Percentiles rank a stretch among this genome's conserved stretches.
Conservation (phyloP, 768 basidiomycete species). For the Atractiella rhizophila region DNA sequence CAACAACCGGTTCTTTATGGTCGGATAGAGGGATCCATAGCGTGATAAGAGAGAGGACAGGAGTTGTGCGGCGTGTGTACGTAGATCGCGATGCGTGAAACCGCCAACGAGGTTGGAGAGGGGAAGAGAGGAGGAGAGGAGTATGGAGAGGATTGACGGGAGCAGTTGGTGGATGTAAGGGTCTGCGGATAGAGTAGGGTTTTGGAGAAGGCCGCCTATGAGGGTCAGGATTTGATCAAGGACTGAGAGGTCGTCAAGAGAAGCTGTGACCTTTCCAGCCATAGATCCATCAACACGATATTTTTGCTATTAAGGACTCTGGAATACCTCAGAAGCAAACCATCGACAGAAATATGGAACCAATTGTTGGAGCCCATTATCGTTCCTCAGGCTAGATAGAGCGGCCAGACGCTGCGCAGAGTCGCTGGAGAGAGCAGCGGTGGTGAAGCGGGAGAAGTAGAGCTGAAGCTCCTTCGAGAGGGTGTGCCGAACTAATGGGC, state of each 20-base stretch:
- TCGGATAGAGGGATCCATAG: constrained; percentile 69
- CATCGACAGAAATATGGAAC: constrained; percentile 83
- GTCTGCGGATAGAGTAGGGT: constrained; percentile 71
- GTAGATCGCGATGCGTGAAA: constrained; percentile 24
- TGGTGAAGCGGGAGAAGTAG: constrained; percentile 75
- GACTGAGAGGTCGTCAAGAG: constrained; percentile 34
- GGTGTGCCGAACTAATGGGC: constrained; percentile 62
- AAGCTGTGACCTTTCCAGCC: constrained; percentile 28
- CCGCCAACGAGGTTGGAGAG: constrained; percentile 27
- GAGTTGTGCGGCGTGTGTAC: constrained; percentile 57
- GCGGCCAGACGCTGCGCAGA: constrained; percentile 43
- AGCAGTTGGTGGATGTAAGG: constrained; percentile 96
- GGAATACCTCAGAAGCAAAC: too few relatives aligned
- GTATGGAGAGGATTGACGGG: constrained; percentile 68
- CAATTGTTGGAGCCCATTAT: constrained; percentile 73
- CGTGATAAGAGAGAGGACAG: constrained; percentile 55
- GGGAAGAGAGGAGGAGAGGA: constrained; percentile 66
- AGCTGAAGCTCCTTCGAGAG: constrained; percentile 80
- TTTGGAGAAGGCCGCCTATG: constrained; percentile 62
- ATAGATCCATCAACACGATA: neutral
- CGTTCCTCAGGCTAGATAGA: constrained; percentile 59
- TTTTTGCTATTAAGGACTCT: constrained; percentile 18
- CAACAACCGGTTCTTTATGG: constrained; percentile 64
- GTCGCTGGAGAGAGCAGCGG: constrained; percentile 31
- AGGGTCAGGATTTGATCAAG: constrained; percentile 66